Conservation (phyloP, 768 basidiomycete species). For the Thelephora ganbajun region DNA sequence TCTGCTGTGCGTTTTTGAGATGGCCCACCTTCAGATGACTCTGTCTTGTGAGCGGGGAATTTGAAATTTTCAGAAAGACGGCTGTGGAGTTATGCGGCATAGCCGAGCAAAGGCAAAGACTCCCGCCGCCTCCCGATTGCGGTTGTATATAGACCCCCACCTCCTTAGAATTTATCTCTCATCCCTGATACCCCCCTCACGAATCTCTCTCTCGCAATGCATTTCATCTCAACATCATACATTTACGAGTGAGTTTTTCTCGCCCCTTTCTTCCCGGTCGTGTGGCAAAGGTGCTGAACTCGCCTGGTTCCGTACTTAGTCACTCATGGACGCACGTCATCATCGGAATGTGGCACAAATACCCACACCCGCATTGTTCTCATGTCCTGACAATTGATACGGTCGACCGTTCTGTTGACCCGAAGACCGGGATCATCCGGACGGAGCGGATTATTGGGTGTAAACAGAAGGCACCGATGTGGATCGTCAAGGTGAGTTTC, state of each 20-base stretch:
- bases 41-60: too few species aligned
- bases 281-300: constrained; percentile 6
- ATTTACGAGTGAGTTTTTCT: constrained; percentile 63
- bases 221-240: constrained; percentile 77
- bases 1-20: too few species aligned
- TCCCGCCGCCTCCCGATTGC: too few species aligned
- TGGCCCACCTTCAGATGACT: too few species aligned
- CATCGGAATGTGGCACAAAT: constrained; percentile 91
- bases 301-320: constrained; percentile 24
- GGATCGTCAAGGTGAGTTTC: constrained; percentile 78
- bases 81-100: too few species aligned
- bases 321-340: constrained; percentile 87
- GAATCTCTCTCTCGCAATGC: constrained; percentile 31
- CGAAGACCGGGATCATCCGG: constrained; percentile 75
- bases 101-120: too few species aligned
- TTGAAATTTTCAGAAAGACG: too few species aligned
- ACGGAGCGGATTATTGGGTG: constrained; percentile 85
- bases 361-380: constrained; percentile 85
- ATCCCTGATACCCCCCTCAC: constrained; percentile 6
- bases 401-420: constrained; percentile 71
- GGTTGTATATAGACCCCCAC: not conserved
- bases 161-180: not conserved
- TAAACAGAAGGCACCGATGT: constrained; percentile 81
- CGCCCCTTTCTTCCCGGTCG: not conserved
- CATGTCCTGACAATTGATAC: constrained; percentile 85